A percentile compares a stretch with the other conserved stretches of the same genome.
Evolutionary conservation across 2,329 filamentous ascomycete species (phyloP).

Genomic region (Trichoderma citrinoviride): DNA sequence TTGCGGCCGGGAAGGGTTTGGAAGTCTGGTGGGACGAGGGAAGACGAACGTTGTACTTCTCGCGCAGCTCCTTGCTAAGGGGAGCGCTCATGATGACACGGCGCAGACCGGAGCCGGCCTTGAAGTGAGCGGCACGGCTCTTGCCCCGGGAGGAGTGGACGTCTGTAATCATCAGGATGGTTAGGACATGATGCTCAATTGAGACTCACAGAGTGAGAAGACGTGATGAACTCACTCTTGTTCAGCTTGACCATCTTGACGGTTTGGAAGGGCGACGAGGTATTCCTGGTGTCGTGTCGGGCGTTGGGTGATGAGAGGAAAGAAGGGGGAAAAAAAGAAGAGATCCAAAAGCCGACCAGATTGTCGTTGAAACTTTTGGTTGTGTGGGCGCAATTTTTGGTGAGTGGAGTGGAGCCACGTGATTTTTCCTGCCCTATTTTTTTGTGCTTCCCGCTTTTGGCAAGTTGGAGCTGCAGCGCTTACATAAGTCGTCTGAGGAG

Average conservation of each 20-base stretch:
- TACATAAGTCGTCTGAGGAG: no score
- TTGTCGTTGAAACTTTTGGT: constrained; percentile 23
- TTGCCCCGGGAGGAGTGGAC: constrained; percentile 85
- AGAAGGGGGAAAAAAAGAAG: background rate
- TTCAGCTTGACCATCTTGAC: constrained; percentile 71
- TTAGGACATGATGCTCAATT: background rate
- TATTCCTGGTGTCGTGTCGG: constrained; percentile 17
- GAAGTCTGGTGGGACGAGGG: background rate
- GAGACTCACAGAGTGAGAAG: background rate
- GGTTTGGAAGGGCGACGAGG: constrained; percentile 29
- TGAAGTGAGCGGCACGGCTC: constrained; percentile 98
- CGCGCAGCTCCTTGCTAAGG: constrained; percentile 93
- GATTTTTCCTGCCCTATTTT: constrained; percentile 27
- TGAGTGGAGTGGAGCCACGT: constrained; percentile 34
- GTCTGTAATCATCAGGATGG: constrained; percentile 39
- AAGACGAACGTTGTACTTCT: constrained; percentile 91
- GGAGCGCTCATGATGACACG: constrained; percentile 96
- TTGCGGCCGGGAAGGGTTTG: constrained; percentile 7
- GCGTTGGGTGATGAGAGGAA: constrained; percentile 33
- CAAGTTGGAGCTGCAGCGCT: no score
- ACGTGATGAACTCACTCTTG: constrained; percentile 45
- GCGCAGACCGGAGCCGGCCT: constrained; percentile 88
- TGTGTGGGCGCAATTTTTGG: constrained; percentile 35
- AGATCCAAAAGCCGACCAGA: constrained; percentile 16
- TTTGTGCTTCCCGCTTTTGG: background rate